phyloP scores from a whole-genome alignment of 768 basidiomycete species.

The Mycena amicta region DNA sequence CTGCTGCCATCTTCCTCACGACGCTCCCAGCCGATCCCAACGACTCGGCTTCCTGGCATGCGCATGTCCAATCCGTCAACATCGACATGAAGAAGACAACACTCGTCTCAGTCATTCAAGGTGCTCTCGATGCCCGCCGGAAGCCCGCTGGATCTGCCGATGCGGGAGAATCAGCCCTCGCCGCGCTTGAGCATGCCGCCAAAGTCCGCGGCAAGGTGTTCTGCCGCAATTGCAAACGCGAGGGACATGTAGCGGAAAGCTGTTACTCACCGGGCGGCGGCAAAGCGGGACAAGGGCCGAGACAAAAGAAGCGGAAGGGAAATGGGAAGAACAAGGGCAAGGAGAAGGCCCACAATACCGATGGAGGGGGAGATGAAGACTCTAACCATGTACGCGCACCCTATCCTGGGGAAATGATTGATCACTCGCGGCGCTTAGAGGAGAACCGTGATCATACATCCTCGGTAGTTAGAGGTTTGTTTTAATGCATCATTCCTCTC shows the following conservation, averaged over 20 bases:
- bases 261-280: conserved; percentile 12
- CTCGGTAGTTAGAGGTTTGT: too few species aligned
- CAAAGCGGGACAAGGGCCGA: conserved; percentile 3
- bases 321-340: conserved; percentile 16
- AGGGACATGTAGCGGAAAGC: conserved; percentile 6
- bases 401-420: too few species aligned
- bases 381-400: conserved; percentile 6
- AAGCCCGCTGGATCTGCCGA: background rate
- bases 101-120: conserved; percentile 2
- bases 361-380: conserved; percentile 11
- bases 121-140: background rate
- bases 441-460: too few species aligned
- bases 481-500: too few species aligned
- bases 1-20: conserved; percentile 6
- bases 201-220: background rate
- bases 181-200: conserved; percentile 6
- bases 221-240: conserved; percentile 10
- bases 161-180: conserved; percentile 6
- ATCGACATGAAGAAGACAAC: conserved; percentile 1
- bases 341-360: conserved; percentile 18
- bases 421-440: too few species aligned
- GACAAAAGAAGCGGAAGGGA: background rate
- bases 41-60: conserved; percentile 8
- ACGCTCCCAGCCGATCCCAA: conserved; percentile 2
- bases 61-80: conserved; percentile 5